phyloP scores from a whole-genome alignment of 352 stramenopile genomes.

The Globisporangium paroecandrum region DNA sequence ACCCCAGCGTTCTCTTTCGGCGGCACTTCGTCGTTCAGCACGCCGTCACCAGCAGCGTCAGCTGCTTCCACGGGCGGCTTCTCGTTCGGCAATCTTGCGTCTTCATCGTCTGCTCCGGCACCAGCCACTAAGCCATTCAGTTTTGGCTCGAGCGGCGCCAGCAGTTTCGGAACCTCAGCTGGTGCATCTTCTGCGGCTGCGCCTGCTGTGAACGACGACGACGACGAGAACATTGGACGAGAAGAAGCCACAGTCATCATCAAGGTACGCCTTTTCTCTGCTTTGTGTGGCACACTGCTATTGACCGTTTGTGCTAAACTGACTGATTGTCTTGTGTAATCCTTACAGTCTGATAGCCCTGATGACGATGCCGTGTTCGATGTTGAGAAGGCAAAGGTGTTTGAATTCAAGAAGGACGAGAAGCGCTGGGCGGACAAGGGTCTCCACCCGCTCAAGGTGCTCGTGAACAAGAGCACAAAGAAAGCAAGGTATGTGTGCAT shows the following conservation, averaged over 20 bases:
- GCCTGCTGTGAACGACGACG: slow-evolving; percentile 38
- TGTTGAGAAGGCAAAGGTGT: slow-evolving; percentile 71
- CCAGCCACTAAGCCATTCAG: slow-evolving; percentile 29
- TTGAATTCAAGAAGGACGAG: slow-evolving; percentile 86
- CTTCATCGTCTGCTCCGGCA: neutral
- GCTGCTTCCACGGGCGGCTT: slow-evolving; percentile 5
- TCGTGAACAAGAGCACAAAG: slow-evolving; percentile 74
- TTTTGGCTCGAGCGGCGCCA: slow-evolving; percentile 17
- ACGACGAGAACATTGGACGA: slow-evolving; percentile 77
- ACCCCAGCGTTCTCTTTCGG: slow-evolving; percentile 5
- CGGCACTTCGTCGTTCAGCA: slow-evolving; percentile 8
- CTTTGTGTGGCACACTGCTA: neutral
- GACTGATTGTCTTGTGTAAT: neutral
- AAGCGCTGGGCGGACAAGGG: slow-evolving; percentile 88
- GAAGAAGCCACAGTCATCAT: slow-evolving; percentile 85
- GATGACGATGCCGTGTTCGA: slow-evolving; percentile 80
- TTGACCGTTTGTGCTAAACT: neutral
- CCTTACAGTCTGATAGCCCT: slow-evolving; percentile 44
- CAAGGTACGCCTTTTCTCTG: slow-evolving; percentile 46
- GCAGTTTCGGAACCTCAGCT: slow-evolving; percentile 15
- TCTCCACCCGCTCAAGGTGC: slow-evolving; percentile 72
- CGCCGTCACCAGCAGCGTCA: neutral
- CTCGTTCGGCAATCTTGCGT: slow-evolving; percentile 14
- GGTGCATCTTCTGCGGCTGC: slow-evolving; percentile 18
- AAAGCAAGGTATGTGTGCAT: slow-evolving; percentile 37